Percentiles rank a stretch among this genome's conserved stretches.
Conservation (phyloP, 306 rosid species). For the Malus domestica region ASM211411v1 NC_041800.1:2367001-2367500, state of each 20-base stretch:
- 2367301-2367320: slow-evolving; percentile 80
- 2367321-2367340: slow-evolving; percentile 99
- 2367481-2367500: slow-evolving; percentile 1
- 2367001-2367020: slow-evolving; percentile 80
- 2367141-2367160: neutral
- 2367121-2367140: neutral
- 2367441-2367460: neutral
- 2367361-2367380: slow-evolving; percentile 67
- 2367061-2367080: slow-evolving; percentile 60
- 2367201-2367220: slow-evolving; percentile 78
- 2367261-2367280: slow-evolving; percentile 81
- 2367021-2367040: slow-evolving; percentile 63
- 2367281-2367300: slow-evolving; percentile 64
- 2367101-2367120: slow-evolving; percentile 41
- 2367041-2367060: slow-evolving; percentile 61
- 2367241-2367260: slow-evolving; percentile 84
- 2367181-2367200: slow-evolving; percentile 62
- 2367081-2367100: slow-evolving; percentile 86
- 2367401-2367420: slow-evolving; percentile 98
- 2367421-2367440: neutral
- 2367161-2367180: neutral
- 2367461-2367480: neutral
- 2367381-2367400: slow-evolving; percentile 95
- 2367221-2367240: slow-evolving; percentile 98
- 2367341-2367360: slow-evolving; percentile 84